phyloP scores from a whole-genome alignment of 176 grass and related monocot species.

The Saccharum spontaneum region DNA sequence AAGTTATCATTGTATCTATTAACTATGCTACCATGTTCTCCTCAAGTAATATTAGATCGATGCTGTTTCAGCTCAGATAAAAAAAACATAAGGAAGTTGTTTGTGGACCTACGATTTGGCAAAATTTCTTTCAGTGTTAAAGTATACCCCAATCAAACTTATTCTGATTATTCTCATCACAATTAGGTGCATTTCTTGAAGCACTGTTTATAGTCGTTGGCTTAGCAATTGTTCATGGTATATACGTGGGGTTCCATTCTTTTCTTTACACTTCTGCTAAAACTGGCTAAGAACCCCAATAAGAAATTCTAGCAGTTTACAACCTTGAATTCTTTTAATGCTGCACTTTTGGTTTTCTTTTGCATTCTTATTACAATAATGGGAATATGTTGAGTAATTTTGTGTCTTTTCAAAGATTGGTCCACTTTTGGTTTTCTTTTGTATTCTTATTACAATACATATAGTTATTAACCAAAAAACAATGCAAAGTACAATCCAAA shows the following conservation, averaged over 20 bases:
- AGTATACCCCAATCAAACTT: background rate
- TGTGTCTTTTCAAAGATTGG: background rate
- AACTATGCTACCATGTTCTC: background rate
- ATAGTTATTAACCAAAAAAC: background rate
- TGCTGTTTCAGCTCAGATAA: background rate
- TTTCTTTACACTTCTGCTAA: background rate
- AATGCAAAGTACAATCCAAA: too few species aligned
- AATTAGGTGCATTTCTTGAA: background rate
- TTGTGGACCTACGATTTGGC: background rate
- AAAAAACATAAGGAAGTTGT: background rate
- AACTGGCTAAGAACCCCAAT: background rate
- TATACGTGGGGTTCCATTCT: background rate
- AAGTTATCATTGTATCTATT: background rate
- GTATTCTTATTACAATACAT: background rate
- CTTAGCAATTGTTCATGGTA: background rate
- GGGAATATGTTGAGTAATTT: background rate
- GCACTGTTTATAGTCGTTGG: background rate
- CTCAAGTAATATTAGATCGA: conserved; percentile 13
- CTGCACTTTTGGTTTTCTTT: background rate
- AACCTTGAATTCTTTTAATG: background rate
- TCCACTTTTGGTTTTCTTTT: background rate
- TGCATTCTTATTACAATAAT: background rate
- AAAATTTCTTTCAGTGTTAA: background rate
- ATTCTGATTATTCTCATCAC: background rate
- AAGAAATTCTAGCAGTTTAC: background rate